Base-by-base conservation (phyloP, 257 asterid genomes). In the Nicotiana knightiana region DNA sequence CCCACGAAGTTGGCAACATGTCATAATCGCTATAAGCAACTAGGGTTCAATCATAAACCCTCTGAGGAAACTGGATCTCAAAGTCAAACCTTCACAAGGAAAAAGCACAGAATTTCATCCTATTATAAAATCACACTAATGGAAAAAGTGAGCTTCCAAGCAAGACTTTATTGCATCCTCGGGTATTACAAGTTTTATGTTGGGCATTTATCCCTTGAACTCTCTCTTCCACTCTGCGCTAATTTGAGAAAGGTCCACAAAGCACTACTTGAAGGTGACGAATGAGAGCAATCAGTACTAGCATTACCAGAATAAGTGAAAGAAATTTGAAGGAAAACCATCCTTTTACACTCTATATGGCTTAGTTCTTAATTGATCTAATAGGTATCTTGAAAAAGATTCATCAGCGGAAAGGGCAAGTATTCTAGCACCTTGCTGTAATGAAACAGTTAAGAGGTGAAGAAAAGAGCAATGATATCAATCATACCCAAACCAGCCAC, bases 401-500 rank as follows among this genome's bases (percentile, higher is more conserved):
- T 53, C 58, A 53, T 75, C 63, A 46, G 16, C 4, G 43, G 80
- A 75, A 64, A 75, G 80, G 46, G 80, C 0, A 51, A 75, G 46
- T n/a, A 51, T 75, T 75, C 43, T 16, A 30, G 63, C 63, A 51
- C 80, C 51, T 75, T 4, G 43, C 15, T 15, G 63, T 28, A 51
- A 9, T 75, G 62, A 28, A 51, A 28, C 80, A 75, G 16, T 0
- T 9, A 73, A 73, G 16, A 9, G 70, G 37, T 61, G 9, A 26
- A 53, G 71, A 58, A 43, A 55, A 64, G 61, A 67, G 58, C 58
- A 67, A 58, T 4, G 18, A 63, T 26, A 46, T 64, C 53, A 64
- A 63, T 53, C 97, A 70, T 92, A 96, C 99, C 99, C 99, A 81
- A 96, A 94, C 99, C 99, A 96, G 68, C 99, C 98, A 80, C 98